Base-by-base conservation (phyloP, 768 basidiomycete genomes). In the Neoboletus subvelutipes region DNA sequence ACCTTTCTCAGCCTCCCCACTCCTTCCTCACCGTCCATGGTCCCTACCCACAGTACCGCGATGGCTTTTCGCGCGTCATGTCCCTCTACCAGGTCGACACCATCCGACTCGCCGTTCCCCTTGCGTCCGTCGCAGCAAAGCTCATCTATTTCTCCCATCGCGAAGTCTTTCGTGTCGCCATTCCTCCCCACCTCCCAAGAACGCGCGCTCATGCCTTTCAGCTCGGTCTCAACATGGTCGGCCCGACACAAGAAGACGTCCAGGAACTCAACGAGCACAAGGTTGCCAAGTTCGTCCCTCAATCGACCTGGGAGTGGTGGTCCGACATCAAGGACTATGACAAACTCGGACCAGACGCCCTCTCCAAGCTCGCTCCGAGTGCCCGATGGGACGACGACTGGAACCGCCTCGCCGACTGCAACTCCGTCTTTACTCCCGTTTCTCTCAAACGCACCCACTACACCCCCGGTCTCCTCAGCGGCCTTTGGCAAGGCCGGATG, bases 401-500 rank as follows among this genome's bases (percentile, higher is more conserved):
- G 81, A 80, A 78, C 63, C 74, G 86, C 18, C 69, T 79, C 54
- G 72, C 76, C 4, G 67, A 76, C 37, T 86, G 85, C 60, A 73
- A 64, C 34, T 72, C 80, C 50, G 62, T 78, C 17, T 74, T 70
- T 51, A 57, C 55, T 2, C 47, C 57, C 28, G 42, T 66, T 9
- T 69, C 71, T 0, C 63, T 72, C 31, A 67, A 72, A 51, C 72
- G 71, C 17, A 59, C 56, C 10, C 71, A 74, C 22, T 85, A 83
- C 66, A 75, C 75, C 3, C 77, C 77, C 0, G 87, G 87, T 7
- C 64, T 75, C 3, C 72, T 87, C 62, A 69, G 67, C 22, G 87
- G 87, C 3, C 71, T 80, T 6, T 88, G 83, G 84, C 78, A 84
- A 56, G 88, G 88, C 4, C 75, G 82, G 20, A 77, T 86, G 69